phyloP scores from a whole-genome alignment of 805 yeast genomes.

The Sporopachydermia quercuum region DNA sequence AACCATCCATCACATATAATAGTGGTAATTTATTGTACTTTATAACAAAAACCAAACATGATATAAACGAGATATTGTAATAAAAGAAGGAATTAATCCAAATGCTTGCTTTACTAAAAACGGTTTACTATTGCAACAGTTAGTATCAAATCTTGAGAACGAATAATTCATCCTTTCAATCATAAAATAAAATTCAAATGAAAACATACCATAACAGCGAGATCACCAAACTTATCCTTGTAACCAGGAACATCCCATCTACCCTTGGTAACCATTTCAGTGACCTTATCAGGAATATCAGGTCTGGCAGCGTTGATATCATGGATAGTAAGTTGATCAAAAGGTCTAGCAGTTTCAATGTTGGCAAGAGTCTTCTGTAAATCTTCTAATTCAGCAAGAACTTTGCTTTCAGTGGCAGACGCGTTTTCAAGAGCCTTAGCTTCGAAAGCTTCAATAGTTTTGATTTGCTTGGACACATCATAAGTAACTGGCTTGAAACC shows the following conservation, averaged over 20 bases:
- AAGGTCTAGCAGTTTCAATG: constrained; percentile 95
- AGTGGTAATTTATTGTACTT: neutral
- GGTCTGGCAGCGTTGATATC: constrained; percentile 94
- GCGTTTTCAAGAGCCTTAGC: constrained; percentile 93
- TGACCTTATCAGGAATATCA: constrained; percentile 91
- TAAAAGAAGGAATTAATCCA: constrained; percentile 4
- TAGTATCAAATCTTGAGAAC: constrained; percentile 4
- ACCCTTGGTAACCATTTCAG: constrained; percentile 89
- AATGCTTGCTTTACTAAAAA: neutral
- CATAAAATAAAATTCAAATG: constrained; percentile 4
- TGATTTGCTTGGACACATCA: constrained; percentile 79
- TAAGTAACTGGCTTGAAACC: constrained; percentile 72
- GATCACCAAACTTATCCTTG: constrained; percentile 95
- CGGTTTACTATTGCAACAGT: neutral
- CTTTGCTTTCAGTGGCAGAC: constrained; percentile 79
- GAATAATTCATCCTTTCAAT: neutral
- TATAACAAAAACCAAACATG: constrained; percentile 7
- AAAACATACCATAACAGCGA: constrained; percentile 58
- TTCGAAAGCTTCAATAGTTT: constrained; percentile 87
- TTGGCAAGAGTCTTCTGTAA: constrained; percentile 80
- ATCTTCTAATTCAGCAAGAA: constrained; percentile 70
- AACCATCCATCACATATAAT: too few species aligned
- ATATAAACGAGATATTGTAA: constrained; percentile 7
- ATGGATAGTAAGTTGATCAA: constrained; percentile 90
- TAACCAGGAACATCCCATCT: constrained; percentile 97